Evolutionary conservation across 169 alveolate species (phyloP), one percentile per base, ranked within the genome.

Genomic region (Amoebophrya sp.): DNA sequence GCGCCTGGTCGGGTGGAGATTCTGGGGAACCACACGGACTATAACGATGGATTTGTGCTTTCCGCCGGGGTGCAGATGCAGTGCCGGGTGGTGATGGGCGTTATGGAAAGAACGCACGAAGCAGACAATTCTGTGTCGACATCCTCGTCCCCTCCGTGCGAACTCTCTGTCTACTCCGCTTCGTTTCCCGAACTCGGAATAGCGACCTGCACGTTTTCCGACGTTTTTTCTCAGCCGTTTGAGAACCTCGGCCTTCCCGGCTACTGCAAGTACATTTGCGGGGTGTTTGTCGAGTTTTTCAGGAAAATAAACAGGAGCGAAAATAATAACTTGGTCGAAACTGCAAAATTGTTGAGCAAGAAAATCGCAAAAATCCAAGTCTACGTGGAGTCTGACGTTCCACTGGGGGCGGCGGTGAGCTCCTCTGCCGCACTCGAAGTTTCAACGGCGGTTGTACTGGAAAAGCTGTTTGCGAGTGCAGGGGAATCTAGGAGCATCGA

Each of bases 11-110:
- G 91, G 32, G 39, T 89, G 32, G 91, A 89, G 91, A 89, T 89
- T 32, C 91, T 89, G 33, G 91, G 91, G 7, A 89, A 89, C 77
- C 91, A 89, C 35, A 89, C 91, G 77, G 91, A 89, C 77, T 89
- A 89, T n/a, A 89, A 89, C 39, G 91, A 89, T 39, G 91, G 91
- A 29, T 89, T 89, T n/a, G 91, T 89, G n/a, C 39, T 89, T 7
- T 89, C 91, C 39, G 91, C 91, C 39, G 91, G 77, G 39, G 41
- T 89, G 29, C 66, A 47, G 66, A 47, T 47, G 66, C 66, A 47
- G 66, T 47, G 66, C 18, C 66, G 66, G 29, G 66, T 47, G 18
- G 66, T 47, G 18, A 18, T 7, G 7, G 66, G 18, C 29, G 7
- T 47, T 18, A 7, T n/a, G n/a, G n/a, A n/a, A n/a, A n/a, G n/a